Conservation (phyloP, 2,329 filamentous ascomycete genomes). For the Venturia oleaginea region DNA sequence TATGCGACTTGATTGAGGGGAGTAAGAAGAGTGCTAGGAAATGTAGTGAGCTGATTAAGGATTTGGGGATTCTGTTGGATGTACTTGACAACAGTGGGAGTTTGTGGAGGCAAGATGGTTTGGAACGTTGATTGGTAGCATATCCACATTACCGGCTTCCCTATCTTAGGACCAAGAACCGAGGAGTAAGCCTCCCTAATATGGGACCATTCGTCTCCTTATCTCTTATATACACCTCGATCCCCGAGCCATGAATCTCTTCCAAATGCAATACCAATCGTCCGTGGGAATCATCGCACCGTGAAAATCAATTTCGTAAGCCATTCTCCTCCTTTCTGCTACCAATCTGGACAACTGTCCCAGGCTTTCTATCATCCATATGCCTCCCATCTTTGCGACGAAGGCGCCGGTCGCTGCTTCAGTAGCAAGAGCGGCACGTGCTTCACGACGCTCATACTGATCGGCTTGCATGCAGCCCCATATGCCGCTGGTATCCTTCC, state of each 20-base stretch:
- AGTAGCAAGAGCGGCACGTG: neutral
- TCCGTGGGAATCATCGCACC: neutral
- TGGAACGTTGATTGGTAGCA: neutral
- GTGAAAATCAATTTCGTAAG: neutral
- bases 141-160: too few species aligned
- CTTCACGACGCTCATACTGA: neutral
- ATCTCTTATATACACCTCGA: neutral
- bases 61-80: constrained; percentile 7
- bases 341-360: neutral
- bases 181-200: neutral
- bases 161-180: too few species aligned
- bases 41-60: neutral
- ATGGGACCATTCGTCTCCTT: neutral
- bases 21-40: constrained; percentile 3
- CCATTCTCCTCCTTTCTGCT: neutral
- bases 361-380: neutral
- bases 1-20: neutral
- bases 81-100: neutral
- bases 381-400: neutral
- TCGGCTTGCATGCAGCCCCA: neutral
- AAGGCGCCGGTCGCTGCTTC: neutral
- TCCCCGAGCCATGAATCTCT: neutral
- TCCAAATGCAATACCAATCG: neutral
- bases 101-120: neutral
- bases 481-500: neutral